Evolutionary conservation across 352 stramenopile genomes (phyloP), one percentile per base, ranked within the genome.

Genomic region (Phytophthora cactorum): DNA sequence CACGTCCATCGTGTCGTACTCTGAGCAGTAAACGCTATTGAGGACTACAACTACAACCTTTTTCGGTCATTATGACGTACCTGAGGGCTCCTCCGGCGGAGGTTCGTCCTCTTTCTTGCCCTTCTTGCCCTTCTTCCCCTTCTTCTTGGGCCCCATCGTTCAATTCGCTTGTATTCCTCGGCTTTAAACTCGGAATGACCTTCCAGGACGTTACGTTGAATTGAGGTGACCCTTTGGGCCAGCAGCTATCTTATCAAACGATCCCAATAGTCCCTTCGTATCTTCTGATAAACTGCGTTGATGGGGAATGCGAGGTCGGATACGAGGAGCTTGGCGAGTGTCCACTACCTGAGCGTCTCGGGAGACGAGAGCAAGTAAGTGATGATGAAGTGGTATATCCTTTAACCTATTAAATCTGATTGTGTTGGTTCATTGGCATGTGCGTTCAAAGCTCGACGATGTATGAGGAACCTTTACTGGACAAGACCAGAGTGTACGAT

Each of bases 1-100:
- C 15, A 97, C 77, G 76, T 97, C 92, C 93, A 97, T 97, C 41
- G 88, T 92, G 60, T 98, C 91, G 62, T 97, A 98, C 50, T 97
- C 91, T 93, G 3, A 60, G 25, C 38, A 56, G 6, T 14, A 31
- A 32, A 15, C 43, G 31, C 17, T 8, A 28, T 52, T 36, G 7
- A 36, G 4, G 54, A 5, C 1, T 14, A 38, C 17, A 46, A 1
- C 9, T 15, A 36, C 2, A 25, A 53, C 10, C 25, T 45, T 1
- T 25, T 34, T 34, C 15, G 29, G 8, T 25, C 47, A 9, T 59
- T 46, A 66, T 1, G 29, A 70, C 62, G 44, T 68, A 92, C 84
- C 84, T 0, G 86, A 93, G 9, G 87, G 84, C 63, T 93, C 87
- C 62, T 95, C 83, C 3, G 76, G 82, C 38, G 80, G 78, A 34